Percentiles rank a stretch among this genome's conserved stretches.
These are phyloP conservation scores for Clavulina sp. DNA, from an alignment of 768 basidiomycete genomes.

Conservation along the genomic window DNA sequence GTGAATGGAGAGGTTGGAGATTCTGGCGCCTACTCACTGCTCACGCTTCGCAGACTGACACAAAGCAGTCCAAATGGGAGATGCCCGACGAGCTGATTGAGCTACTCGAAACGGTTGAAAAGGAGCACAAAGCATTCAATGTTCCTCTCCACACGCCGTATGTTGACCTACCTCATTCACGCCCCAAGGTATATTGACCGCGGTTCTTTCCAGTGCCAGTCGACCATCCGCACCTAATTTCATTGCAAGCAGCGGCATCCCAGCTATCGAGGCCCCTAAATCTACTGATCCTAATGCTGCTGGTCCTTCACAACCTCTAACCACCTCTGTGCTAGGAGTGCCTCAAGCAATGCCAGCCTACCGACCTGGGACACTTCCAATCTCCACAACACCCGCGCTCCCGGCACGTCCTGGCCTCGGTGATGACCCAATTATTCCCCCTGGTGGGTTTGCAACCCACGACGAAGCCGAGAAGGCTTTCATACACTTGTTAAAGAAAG, in stretches of 20 bases:
- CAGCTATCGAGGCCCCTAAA: conserved; percentile 22
- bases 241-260: conserved; percentile 3
- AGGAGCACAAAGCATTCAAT: conserved; percentile 32
- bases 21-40: background rate
- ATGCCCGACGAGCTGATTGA: conserved; percentile 84
- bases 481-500: conserved; percentile 71
- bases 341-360: too few species aligned
- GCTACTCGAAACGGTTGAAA: conserved; percentile 73
- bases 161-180: background rate
- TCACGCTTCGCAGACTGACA: conserved; percentile 37
- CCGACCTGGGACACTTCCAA: conserved; percentile 10
- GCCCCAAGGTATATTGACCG: conserved; percentile 15
- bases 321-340: too few species aligned
- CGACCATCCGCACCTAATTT: conserved; percentile 11
- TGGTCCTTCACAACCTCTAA: conserved; percentile 21
- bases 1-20: conserved; percentile 12
- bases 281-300: conserved; percentile 23
- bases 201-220: conserved; percentile 23
- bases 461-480: conserved; percentile 94
- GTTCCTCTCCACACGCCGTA: conserved; percentile 20
- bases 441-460: conserved; percentile 69
- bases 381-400: conserved; percentile 20
- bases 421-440: conserved; percentile 75
- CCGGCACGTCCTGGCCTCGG: conserved; percentile 66
- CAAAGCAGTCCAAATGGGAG: conserved; percentile 95